A percentile compares a stretch with the other conserved stretches of the same genome.
Evolutionary conservation across 352 stramenopile genomes (phyloP).

Genomic region (Peronosclerospora sorghi): DNA sequence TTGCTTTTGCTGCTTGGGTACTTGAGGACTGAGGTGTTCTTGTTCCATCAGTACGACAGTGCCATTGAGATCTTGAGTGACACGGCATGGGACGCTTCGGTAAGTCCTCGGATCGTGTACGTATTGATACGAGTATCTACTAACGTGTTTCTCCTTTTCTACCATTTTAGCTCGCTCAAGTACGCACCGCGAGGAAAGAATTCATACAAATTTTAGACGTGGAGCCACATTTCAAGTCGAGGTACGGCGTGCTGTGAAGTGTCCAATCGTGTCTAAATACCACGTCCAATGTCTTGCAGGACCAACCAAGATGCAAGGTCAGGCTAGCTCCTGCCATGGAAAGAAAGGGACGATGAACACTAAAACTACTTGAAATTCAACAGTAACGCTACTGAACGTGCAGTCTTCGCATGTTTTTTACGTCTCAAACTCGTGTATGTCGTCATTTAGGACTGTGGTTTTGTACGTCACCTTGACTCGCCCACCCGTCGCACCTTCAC

Average conservation of each 20-base stretch:
- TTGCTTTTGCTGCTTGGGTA: background rate
- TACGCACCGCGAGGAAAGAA: slow-evolving; percentile 42
- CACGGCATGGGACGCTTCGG: slow-evolving; percentile 68
- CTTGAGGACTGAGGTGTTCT: slow-evolving; percentile 1
- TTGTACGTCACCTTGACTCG: slow-evolving; percentile 53
- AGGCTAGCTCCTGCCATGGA: no score
- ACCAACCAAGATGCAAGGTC: background rate
- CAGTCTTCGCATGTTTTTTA: slow-evolving; percentile 1
- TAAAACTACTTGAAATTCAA: background rate
- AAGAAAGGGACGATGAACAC: slow-evolving; percentile 64
- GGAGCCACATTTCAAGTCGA: slow-evolving; percentile 44
- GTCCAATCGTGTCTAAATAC: background rate
- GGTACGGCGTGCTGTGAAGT: slow-evolving; percentile 25
- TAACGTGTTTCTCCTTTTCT: background rate
- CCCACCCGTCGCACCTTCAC: slow-evolving; percentile 62
- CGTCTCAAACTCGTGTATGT: slow-evolving; percentile 19
- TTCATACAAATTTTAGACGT: slow-evolving; percentile 55
- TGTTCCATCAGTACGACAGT: slow-evolving; percentile 37
- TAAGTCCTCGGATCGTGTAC: slow-evolving; percentile 10
- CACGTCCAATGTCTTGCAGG: background rate
- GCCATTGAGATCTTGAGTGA: slow-evolving; percentile 70
- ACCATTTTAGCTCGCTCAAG: slow-evolving; percentile 32
- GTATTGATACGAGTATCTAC: background rate
- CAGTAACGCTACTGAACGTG: background rate
- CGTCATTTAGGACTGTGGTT: slow-evolving; percentile 23